phyloP scores from a whole-genome alignment of 169 alveolate species.

The Plasmodium blacklocki region DNA sequence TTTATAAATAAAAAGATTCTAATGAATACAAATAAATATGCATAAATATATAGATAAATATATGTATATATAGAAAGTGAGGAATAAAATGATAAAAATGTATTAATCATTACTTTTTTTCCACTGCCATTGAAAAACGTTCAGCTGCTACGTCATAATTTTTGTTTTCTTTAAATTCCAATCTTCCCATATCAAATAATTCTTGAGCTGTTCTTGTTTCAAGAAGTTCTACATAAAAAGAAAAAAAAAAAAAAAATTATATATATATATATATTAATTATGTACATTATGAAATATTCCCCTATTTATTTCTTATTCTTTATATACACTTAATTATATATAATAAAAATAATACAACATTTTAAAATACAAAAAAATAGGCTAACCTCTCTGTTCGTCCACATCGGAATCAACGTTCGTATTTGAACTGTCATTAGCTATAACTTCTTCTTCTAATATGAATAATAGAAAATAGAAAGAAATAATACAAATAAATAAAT shows the following conservation, averaged over 20 bases:
- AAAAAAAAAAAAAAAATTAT: background rate
- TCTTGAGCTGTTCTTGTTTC: conserved; percentile 64
- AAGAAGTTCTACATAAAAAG: conserved; percentile 29
- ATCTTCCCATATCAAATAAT: conserved; percentile 68
- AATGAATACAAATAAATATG: background rate
- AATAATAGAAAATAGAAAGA: background rate
- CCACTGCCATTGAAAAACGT: conserved; percentile 72
- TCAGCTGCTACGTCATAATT: conserved; percentile 68
- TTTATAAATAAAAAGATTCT: background rate
- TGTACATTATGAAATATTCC: too few relatives aligned
- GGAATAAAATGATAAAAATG: background rate
- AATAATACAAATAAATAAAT: background rate
- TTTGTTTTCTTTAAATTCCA: conserved; percentile 70
- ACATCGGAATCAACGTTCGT: conserved; percentile 56
- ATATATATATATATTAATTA: background rate
- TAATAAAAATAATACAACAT: too few relatives aligned
- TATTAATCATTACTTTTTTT: conserved; percentile 36
- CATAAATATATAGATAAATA: conserved; percentile 5
- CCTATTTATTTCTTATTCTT: too few relatives aligned
- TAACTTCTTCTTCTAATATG: conserved; percentile 41
- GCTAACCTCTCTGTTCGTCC: conserved; percentile 63
- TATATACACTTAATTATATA: too few relatives aligned
- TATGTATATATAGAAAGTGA: conserved; percentile 1
- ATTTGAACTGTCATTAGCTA: conserved; percentile 47
- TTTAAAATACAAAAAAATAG: background rate